Conservation (phyloP, 495 filamentous ascomycete genomes). For the Trichodelitschia bisporula region DNA sequence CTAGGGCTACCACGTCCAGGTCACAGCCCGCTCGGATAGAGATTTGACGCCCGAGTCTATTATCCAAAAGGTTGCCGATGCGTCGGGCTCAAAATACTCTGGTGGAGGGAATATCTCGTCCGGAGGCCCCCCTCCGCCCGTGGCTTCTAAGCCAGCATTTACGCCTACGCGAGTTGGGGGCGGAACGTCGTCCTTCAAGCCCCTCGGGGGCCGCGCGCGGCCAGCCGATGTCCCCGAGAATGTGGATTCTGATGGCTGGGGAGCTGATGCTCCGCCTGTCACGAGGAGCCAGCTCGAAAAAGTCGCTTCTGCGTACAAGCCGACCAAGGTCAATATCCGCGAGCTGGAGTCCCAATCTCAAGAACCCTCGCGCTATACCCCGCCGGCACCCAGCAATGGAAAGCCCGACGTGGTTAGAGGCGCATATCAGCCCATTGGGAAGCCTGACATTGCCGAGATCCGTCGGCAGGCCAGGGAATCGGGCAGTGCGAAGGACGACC, state of each 20-base stretch:
- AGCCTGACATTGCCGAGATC: slow-evolving; percentile 83
- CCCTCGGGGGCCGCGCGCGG: slow-evolving; percentile 28
- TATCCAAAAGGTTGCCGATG: slow-evolving; percentile 80
- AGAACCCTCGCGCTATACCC: slow-evolving; percentile 19
- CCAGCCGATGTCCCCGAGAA: slow-evolving; percentile 17
- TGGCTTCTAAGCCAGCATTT: slow-evolving; percentile 72
- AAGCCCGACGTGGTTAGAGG: slow-evolving; percentile 50
- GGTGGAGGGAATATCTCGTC: slow-evolving; percentile 26
- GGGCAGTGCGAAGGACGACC: slow-evolving; percentile 35
- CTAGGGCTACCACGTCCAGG: slow-evolving; percentile 87
- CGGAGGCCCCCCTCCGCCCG: slow-evolving; percentile 31
- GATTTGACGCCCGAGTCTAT: slow-evolving; percentile 75
- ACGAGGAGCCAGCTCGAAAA: slow-evolving; percentile 78
- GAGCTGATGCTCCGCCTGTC: slow-evolving; percentile 73
- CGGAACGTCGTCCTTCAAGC: slow-evolving; percentile 34
- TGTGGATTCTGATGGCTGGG: slow-evolving; percentile 68
- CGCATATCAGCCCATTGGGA: slow-evolving; percentile 87
- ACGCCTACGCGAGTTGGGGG: slow-evolving; percentile 49
- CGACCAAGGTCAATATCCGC: slow-evolving; percentile 77
- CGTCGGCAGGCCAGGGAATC: slow-evolving; percentile 48
- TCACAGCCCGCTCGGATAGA: slow-evolving; percentile 74
- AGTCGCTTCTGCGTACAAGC: slow-evolving; percentile 75
- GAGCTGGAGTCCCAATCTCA: slow-evolving; percentile 44
- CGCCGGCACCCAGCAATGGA: slow-evolving; percentile 12
- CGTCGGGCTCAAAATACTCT: slow-evolving; percentile 87